Evolutionary conservation across 495 filamentous ascomycete species (phyloP), one percentile per base, ranked within the genome.

Genomic region (Xylaria bambusicola): DNA sequence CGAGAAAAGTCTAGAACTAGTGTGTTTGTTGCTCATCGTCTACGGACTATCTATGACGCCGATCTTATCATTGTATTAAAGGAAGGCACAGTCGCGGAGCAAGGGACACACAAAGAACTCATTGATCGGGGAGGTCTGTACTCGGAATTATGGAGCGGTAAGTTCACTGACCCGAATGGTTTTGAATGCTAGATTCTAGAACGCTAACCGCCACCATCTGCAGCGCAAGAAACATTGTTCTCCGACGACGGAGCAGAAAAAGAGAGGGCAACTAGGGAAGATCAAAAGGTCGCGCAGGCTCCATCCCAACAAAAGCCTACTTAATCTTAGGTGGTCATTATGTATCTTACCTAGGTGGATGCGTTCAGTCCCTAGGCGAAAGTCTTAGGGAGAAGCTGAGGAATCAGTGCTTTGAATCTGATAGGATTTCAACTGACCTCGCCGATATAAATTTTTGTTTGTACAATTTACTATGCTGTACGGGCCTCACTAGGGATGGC

Each of bases 21-120:
- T 62, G 86, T 98, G 3, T 98, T 98, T 63, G 88, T 98, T 8
- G 94, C 94, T 26, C 94, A 98, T 68, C 80, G 94, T 36, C 73
- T 98, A 61, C 81, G 95, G 33, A 98, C 94, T 1, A 96, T 98
- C 65, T 96, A 86, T 63, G 94, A 98, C 68, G 92, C 91, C 52
- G 94, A 97, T 73, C 79, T 87, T 75, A 98, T 98, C 66, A 91
- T 98, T 62, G 95, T 98, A 27, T 68, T 98, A 60, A 88, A 86
- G 68, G 86, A 90, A 61, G 94, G 94, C 0, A 73, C 79, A 10
- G 91, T 97, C 40, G 90, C 86, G 24, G 94, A 98, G 74, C 82
- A 79, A 68, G 94, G 95, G 0, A 95, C 89, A 12, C 94, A 98
- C 69, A 81, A 85, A 33, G 82, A 95, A 71, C 74, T 98, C 52